Base-by-base conservation (phyloP, 2,329 filamentous ascomycete species). In the Calonectria montana region DNA sequence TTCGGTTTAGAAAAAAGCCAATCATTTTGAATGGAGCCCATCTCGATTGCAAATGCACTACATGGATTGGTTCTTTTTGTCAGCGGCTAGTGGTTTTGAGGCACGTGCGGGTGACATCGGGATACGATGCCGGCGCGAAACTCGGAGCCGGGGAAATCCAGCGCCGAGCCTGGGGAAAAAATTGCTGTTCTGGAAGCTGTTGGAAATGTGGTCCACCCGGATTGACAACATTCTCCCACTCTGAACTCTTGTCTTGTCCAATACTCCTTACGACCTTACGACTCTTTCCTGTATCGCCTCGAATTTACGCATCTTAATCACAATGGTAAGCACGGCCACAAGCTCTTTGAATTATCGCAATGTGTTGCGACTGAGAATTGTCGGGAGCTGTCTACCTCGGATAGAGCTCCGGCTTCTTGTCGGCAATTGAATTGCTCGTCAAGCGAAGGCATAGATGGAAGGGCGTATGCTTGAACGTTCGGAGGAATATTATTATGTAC, bases 111-210 rank as follows among this genome's bases (percentile, higher is more conserved):
- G 67, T 63, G 66, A 66, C 65, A 63, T 75, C 67, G 67, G 69
- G 63, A 72, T 67, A 39, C 23, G 53, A 48, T 64, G 69, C 61
- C 71, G 74, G 37, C 25, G 29, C 53, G 21, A 53, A 45, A 62
- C 15, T 76, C 81, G 81, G 80, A 81, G 81, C 74, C 80, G 80
- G 81, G 76, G 76, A 82, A 83, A 81, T 79, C 78, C 74, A 73
- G 70, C 68, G 77, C 81, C 81, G 80, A 75, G 75, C 69, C 73
- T 73, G 61, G 67, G 71, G 75, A 79, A 84, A 83, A 84, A 83
- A 83, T 83, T 83, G 80, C 79, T 77, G 76, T 83, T 84, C 81
- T 84, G 81, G 83, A 84, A 84, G 83, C 81, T 83, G 76, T 84
- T 84, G 71, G 83, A 83, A 83, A 79, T 71, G 74, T 47, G 75